Evolutionary conservation across 495 filamentous ascomycete species (phyloP).

Genomic region (Penicillium bialowiezense): DNA sequence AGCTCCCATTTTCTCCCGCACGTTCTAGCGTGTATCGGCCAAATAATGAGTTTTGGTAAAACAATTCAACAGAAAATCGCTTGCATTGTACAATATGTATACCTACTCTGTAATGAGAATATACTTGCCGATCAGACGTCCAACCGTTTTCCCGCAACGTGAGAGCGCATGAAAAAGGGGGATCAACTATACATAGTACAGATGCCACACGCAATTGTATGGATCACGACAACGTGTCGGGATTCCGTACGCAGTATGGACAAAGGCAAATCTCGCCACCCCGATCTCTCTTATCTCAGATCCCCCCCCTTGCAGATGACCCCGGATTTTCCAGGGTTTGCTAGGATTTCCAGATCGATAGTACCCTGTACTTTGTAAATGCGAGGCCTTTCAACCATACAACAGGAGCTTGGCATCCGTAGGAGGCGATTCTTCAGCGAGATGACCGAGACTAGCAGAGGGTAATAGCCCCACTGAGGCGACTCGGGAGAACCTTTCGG

Average conservation of each 20-base stretch:
- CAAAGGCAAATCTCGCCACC: slow-evolving; percentile 14
- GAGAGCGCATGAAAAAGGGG: too few relatives aligned
- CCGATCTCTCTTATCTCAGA: slow-evolving; percentile 13
- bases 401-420: slow-evolving; percentile 1
- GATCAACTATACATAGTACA: too few relatives aligned
- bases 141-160: too few relatives aligned
- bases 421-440: background rate
- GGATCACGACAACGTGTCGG: background rate
- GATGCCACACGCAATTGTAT: too few relatives aligned
- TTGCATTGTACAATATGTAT: too few relatives aligned
- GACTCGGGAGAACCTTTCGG: background rate
- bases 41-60: background rate
- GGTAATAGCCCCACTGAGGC: slow-evolving; percentile 8
- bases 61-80: too few relatives aligned
- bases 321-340: slow-evolving; percentile 20
- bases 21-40: background rate
- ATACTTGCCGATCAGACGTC: background rate
- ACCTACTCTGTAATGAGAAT: too few relatives aligned
- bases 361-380: background rate
- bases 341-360: background rate
- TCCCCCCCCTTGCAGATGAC: slow-evolving; percentile 29
- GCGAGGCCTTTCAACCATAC: background rate
- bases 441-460: slow-evolving; percentile 7
- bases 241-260: background rate
- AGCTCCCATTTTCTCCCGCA: background rate